Evolutionary conservation across 1,139 yeast species (phyloP), one percentile per base, ranked within the genome.

Genomic region (Blastobotrys ciferrii): DNA sequence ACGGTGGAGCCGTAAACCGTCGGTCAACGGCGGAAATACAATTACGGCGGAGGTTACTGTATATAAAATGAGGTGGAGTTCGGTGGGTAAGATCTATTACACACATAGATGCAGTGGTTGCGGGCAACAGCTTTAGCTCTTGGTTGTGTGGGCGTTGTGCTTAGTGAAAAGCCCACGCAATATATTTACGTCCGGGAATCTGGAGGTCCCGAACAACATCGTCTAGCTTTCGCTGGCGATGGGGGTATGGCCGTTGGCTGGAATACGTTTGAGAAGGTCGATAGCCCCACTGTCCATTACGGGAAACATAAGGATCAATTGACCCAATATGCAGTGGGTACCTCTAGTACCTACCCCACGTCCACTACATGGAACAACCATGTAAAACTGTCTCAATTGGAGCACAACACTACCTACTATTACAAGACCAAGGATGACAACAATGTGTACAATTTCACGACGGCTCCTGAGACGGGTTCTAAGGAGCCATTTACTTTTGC

Each of bases 341-440:
- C 45, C 17, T 59, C 66, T 3, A 46, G 39, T 12, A 63, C 65
- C 20, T 63, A 53, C 38, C 46, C 48, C 17, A 56, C 64, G 12
- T 58, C 66, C 3, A 51, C 57, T 9, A 57, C 62, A 13, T 64
- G 58, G 56, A 55, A 55, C 49, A 62, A 64, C 50, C 66, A 65
- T 43, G 69, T 64, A 9, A 49, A 55, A 45, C 43, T 65, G 39
- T 36, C 50, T 14, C 60, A 55, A 9, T 55, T 65, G 40, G 37
- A 52, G 42, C 63, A 67, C 6, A 50, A 51, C 35, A 64, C 66
- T 12, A 57, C 53, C 9, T 65, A 65, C 52, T 64, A 61, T 53
- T 65, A 64, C 55, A 47, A 49, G 20, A 62, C 62, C 11, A 44
- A 46, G 15, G 53, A 50, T 4, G 53, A 51, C 7, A 48, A 47